Evolutionary conservation across 2,329 filamentous ascomycete genomes (phyloP), one percentile per base, ranked within the genome.

Genomic region (Trichoderma koningii): DNA sequence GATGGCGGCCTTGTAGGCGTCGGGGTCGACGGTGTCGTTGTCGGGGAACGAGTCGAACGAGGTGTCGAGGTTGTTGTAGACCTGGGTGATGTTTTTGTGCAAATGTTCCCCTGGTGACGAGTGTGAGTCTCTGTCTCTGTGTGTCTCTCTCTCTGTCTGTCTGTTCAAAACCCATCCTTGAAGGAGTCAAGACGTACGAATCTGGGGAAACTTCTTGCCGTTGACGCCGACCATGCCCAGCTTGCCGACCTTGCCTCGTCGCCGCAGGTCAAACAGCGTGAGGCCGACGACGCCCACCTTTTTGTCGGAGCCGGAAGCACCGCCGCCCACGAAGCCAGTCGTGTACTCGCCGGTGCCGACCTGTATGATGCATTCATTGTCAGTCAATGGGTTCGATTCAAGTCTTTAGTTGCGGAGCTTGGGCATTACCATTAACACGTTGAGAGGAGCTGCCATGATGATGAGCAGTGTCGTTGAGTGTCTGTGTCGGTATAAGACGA

Each of bases 331-430:
- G 71, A 95, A 97, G 65, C 93, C 93, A 50, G 94, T 97, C 72
- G 94, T 97, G 83, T 97, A 97, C 84, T 97, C 93, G 73, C 93
- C 94, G 12, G 93, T 97, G 69, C 93, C 93, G 66, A 97, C 86
- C 90, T 89, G 12, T 3, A 28, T 6, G 6, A 14, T 3, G 42
- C 21, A 48, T 19, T 14, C 3, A 48, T 41, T 48, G 17, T 52
- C 38, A 45, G 57, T 19, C 12, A 5, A 23, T 23, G 17, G 34
- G 17, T 7, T 4, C 21, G 9, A 9, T 7, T 30, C n/a, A 7
- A 55, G 5, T 55, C 26, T 21, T 2, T 26, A 48, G 4, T 2
- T 26, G 50, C 3, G 10, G n/a, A 1, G 59, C 5, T 12, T 10
- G 28, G 9, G 3, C 12, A 80, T 74, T 72, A 87, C 87, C 87